Conservation (phyloP, 805 yeast genomes). For the Candida krabiensis region DNA sequence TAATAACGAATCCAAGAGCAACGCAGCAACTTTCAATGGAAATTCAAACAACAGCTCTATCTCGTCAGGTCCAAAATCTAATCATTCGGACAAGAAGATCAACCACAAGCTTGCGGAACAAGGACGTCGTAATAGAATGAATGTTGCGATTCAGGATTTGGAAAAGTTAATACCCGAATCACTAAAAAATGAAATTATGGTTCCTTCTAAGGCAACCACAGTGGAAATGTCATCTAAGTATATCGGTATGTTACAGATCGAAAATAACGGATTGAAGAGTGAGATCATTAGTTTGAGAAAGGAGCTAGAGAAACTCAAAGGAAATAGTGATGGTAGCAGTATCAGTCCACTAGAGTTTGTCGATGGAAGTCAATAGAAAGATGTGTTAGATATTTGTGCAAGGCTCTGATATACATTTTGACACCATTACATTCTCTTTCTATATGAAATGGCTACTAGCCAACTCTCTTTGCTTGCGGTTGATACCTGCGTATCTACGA, state of each 20-base stretch:
- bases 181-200: constrained; percentile 54
- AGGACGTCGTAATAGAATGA: constrained; percentile 92
- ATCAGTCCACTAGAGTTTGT: constrained; percentile 24
- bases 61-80: constrained; percentile 5
- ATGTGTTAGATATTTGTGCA: no score
- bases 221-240: constrained; percentile 84
- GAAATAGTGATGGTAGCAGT: constrained; percentile 5
- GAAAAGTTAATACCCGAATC: constrained; percentile 64
- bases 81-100: constrained; percentile 50
- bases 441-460: no score
- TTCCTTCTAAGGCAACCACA: constrained; percentile 92
- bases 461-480: no score
- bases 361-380: neutral
- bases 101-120: constrained; percentile 94
- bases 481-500: no score
- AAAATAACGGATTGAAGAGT: constrained; percentile 35
- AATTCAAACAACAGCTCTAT: neutral
- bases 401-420: neutral
- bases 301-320: constrained; percentile 14
- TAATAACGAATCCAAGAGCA: neutral
- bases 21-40: neutral
- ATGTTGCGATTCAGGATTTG: constrained; percentile 77
- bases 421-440: no score
- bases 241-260: constrained; percentile 49
- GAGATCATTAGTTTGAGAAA: constrained; percentile 37